phyloP scores from a whole-genome alignment of 2,329 filamentous ascomycete genomes.

The Phialocephala subalpina region DNA sequence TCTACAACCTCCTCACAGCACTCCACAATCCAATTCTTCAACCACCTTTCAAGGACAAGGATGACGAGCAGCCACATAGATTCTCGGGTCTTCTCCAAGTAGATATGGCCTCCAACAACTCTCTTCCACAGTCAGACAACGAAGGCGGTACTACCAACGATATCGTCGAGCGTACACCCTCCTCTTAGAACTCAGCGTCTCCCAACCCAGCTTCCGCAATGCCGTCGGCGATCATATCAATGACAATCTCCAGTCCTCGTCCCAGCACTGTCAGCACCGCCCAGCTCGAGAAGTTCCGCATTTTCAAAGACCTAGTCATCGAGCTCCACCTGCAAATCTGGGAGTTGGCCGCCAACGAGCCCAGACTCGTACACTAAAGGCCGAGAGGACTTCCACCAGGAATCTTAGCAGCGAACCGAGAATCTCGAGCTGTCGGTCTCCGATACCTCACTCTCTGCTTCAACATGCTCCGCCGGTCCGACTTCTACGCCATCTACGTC shows the following conservation, averaged over 20 bases:
- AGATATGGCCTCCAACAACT: too few species aligned
- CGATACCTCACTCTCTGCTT: neutral
- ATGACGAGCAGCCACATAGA: too few species aligned
- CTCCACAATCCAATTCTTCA: too few species aligned
- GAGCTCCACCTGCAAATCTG: neutral
- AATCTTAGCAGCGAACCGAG: neutral
- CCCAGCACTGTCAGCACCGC: neutral
- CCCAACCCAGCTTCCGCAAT: neutral
- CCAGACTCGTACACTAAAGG: conserved; percentile 4
- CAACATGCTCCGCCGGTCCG: neutral
- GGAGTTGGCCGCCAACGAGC: neutral
- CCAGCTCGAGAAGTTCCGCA: neutral
- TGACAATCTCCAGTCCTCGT: neutral
- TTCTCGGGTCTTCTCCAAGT: too few species aligned
- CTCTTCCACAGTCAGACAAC: neutral
- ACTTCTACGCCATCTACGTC: conserved; percentile 14
- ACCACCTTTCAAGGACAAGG: too few species aligned
- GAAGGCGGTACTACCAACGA: neutral
- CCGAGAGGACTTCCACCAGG: neutral
- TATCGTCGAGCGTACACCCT: neutral
- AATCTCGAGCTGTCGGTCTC: neutral
- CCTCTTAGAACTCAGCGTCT: too few species aligned
- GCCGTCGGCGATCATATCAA: neutral
- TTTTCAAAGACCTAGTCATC: neutral
- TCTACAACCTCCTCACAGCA: too few species aligned